These are phyloP conservation scores for Stephanodiscus minutulus DNA, from an alignment of 108 stramenopile species.

Conservation along the genomic window DNA sequence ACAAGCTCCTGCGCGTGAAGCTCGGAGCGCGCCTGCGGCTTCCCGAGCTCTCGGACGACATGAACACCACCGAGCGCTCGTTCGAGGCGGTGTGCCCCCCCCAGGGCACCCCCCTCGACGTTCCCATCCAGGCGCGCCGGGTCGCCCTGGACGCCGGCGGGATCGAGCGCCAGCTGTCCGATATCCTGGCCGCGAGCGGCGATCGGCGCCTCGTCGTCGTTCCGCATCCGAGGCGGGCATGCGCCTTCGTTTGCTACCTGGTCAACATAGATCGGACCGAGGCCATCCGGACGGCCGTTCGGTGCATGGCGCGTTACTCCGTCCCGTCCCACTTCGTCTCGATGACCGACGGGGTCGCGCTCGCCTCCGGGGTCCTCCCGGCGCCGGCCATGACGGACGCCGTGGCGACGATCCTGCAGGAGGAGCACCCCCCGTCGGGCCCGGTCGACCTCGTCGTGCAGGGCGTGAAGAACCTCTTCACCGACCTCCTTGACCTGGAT, in stretches of 20 bases:
- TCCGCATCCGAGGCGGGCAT: conserved; percentile 45
- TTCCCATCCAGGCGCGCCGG: conserved; percentile 46
- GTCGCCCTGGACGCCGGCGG: conserved; percentile 33
- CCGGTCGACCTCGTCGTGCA: conserved; percentile 46
- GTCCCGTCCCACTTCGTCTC: conserved; percentile 49
- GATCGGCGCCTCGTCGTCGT: conserved; percentile 35
- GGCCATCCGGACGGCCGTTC: conserved; percentile 34
- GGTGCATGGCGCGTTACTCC: conserved; percentile 37
- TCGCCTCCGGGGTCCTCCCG: background rate
- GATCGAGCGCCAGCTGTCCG: conserved; percentile 34
- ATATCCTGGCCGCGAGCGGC: background rate
- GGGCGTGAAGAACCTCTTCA: conserved; percentile 51
- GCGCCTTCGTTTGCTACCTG: conserved; percentile 50
- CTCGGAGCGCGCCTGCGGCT: conserved; percentile 55
- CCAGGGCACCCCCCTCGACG: conserved; percentile 51
- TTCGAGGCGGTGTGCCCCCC: conserved; percentile 65
- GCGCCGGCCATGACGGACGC: conserved; percentile 48
- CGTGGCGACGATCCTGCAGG: conserved; percentile 42
- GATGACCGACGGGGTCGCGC: background rate
- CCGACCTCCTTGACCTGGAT: conserved; percentile 57
- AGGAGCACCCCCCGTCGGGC: background rate
- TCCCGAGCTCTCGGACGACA: conserved; percentile 53
- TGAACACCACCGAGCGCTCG: conserved; percentile 50
- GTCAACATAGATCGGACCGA: conserved; percentile 34
- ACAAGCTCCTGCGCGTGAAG: conserved; percentile 63